Conservation (phyloP, 169 alveolate species). For the Plasmodium coatneyi region DNA sequence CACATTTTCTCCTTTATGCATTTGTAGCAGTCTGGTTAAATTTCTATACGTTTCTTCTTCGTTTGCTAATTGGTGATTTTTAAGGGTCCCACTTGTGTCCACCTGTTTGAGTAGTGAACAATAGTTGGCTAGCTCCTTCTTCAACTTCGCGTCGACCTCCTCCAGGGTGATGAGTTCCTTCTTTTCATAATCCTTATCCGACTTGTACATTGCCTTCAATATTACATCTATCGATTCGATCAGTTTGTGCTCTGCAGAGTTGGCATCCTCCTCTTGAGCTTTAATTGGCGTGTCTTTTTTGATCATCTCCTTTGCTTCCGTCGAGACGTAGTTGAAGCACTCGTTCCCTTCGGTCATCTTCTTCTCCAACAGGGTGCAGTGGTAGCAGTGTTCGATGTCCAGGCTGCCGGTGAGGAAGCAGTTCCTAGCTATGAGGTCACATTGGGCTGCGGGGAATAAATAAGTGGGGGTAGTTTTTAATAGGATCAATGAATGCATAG, state of each 20-base stretch:
- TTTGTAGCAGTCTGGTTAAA: neutral
- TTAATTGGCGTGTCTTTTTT: neutral
- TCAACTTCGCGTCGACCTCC: slow-evolving; percentile 9
- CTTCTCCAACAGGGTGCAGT: slow-evolving; percentile 29
- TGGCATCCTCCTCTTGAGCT: slow-evolving; percentile 7
- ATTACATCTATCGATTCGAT: slow-evolving; percentile 17
- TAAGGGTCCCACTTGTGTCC: slow-evolving; percentile 51
- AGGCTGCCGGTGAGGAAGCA: slow-evolving; percentile 47
- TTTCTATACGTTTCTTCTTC: slow-evolving; percentile 23
- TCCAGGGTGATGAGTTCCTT: slow-evolving; percentile 1
- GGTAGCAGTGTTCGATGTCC: slow-evolving; percentile 35
- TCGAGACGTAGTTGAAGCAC: slow-evolving; percentile 24
- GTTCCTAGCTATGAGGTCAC: neutral
- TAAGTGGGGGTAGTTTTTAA: neutral
- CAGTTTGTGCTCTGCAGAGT: slow-evolving; percentile 6
- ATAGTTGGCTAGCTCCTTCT: slow-evolving; percentile 11
- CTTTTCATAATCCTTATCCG: neutral
- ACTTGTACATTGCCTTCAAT: slow-evolving; percentile 13
- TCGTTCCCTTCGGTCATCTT: neutral
- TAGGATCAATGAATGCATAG: neutral
- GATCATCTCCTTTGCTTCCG: neutral
- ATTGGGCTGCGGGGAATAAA: neutral
- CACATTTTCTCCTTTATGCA: neutral
- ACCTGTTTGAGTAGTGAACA: slow-evolving; percentile 23
- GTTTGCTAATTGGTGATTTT: slow-evolving; percentile 14